A percentile compares a stretch with the other conserved stretches of the same genome.
phyloP scores from a whole-genome alignment of 768 basidiomycete genomes.

The Termitomyces sp. region DNA sequence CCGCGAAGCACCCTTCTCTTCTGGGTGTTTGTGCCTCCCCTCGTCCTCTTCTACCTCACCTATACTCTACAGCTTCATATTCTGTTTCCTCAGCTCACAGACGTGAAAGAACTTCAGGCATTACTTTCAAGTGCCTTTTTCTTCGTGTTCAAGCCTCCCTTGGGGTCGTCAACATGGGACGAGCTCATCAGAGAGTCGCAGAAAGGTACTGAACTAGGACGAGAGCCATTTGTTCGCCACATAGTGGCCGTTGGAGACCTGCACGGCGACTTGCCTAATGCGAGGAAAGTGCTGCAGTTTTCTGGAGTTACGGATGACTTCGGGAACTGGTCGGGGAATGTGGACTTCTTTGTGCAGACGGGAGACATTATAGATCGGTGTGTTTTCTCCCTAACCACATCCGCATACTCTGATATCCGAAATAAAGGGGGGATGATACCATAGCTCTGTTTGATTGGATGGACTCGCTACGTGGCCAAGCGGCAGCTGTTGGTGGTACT shows the following conservation, averaged over 20 bases:
- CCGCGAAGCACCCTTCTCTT: conserved; percentile 10
- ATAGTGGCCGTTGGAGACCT: conserved; percentile 92
- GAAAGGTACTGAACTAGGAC: neutral
- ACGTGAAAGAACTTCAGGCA: conserved; percentile 3
- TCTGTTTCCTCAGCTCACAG: conserved; percentile 12
- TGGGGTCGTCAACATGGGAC: conserved; percentile 5
- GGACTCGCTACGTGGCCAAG: conserved; percentile 78
- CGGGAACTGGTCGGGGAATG: conserved; percentile 78
- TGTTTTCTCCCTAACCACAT: conserved; percentile 10
- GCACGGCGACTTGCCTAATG: conserved; percentile 85
- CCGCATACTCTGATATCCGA: neutral
- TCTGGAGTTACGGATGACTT: conserved; percentile 69
- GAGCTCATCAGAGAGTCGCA: neutral
- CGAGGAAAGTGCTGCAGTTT: conserved; percentile 76
- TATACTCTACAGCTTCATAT: conserved; percentile 20
- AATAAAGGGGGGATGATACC: conserved; percentile 81
- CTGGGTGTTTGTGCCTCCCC: conserved; percentile 11
- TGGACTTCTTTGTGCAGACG: conserved; percentile 90
- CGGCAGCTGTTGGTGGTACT: conserved; percentile 60
- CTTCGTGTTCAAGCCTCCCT: conserved; percentile 11
- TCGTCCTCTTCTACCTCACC: conserved; percentile 15
- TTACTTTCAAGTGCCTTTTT: conserved; percentile 5
- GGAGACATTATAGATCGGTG: conserved; percentile 94
- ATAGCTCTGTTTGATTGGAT: conserved; percentile 83
- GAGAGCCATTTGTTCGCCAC: conserved; percentile 39